phyloP scores from a whole-genome alignment of 2,329 filamentous ascomycete genomes.

The Beauveria bassiana region DNA sequence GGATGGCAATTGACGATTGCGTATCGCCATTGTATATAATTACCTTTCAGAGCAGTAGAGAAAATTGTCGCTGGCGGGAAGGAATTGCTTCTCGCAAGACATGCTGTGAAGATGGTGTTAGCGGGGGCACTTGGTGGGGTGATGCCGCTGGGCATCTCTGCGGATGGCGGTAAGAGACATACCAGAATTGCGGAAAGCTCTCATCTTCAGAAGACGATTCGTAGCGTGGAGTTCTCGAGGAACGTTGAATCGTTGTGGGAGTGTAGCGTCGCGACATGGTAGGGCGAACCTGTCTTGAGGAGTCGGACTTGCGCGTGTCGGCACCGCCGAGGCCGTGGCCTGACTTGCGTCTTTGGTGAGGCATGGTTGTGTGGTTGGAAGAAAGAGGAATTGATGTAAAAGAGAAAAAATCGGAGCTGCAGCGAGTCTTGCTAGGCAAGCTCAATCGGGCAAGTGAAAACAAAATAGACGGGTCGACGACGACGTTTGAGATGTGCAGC shows the following conservation, averaged over 20 bases:
- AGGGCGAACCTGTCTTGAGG: slow-evolving; percentile 40
- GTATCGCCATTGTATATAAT: slow-evolving; percentile 14
- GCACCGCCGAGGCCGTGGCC: slow-evolving; percentile 47
- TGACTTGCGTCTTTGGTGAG: slow-evolving; percentile 50
- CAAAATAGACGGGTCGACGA: background rate
- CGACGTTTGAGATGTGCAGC: background rate
- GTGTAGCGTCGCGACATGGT: slow-evolving; percentile 37
- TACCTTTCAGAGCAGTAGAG: slow-evolving; percentile 59
- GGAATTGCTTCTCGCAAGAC: slow-evolving; percentile 60
- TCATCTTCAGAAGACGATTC: slow-evolving; percentile 52
- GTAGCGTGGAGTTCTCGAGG: slow-evolving; percentile 43
- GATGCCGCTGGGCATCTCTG: slow-evolving; percentile 14
- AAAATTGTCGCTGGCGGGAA: slow-evolving; percentile 47
- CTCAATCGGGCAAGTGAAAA: background rate
- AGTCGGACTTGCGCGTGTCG: slow-evolving; percentile 45
- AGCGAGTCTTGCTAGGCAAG: background rate
- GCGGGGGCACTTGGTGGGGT: slow-evolving; percentile 13
- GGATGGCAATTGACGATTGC: background rate
- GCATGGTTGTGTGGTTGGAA: slow-evolving; percentile 31
- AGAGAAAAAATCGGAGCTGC: background rate
- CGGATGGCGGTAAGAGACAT: slow-evolving; percentile 25
- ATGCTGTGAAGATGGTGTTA: slow-evolving; percentile 38
- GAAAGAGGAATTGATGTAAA: background rate
- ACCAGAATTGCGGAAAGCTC: slow-evolving; percentile 60
- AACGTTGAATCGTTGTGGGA: slow-evolving; percentile 41